Conservation (phyloP, 2,329 filamentous ascomycete species). For the Nemania diffusa region DNA sequence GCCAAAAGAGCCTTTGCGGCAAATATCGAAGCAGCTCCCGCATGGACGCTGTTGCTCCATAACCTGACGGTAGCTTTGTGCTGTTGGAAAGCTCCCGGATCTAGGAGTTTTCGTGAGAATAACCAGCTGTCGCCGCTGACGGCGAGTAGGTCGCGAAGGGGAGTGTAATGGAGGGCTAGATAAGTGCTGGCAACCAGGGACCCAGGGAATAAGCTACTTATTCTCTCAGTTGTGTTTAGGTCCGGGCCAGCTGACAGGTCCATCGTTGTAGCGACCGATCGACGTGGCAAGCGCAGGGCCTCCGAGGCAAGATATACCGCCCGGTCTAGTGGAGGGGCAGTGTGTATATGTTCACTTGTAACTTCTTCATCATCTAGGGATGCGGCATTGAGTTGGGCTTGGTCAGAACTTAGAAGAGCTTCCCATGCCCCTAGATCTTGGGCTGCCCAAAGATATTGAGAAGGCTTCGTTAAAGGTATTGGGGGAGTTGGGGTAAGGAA, state of each 20-base stretch:
- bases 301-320: constrained; percentile 47
- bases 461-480: constrained; percentile 60
- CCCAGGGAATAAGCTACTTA: constrained; percentile 57
- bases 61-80: constrained; percentile 58
- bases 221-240: constrained; percentile 43
- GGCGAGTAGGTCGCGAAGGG: constrained; percentile 66
- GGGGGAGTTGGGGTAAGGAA: constrained; percentile 52
- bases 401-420: constrained; percentile 42
- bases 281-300: constrained; percentile 44
- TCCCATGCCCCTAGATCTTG: constrained; percentile 59
- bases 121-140: constrained; percentile 69
- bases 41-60: constrained; percentile 50
- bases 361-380: constrained; percentile 51
- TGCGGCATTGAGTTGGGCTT: constrained; percentile 42
- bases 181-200: constrained; percentile 63
- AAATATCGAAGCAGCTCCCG: constrained; percentile 58
- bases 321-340: constrained; percentile 44
- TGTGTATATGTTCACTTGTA: constrained; percentile 51
- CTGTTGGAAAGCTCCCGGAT: constrained; percentile 56
- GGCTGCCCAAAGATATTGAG: constrained; percentile 62
- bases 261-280: constrained; percentile 32
- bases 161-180: constrained; percentile 67
- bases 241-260: constrained; percentile 39
- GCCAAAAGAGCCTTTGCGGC: constrained; percentile 63
- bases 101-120: constrained; percentile 64